phyloP scores from a whole-genome alignment of 352 stramenopile species.

The Globisporangium paddicum region DNA sequence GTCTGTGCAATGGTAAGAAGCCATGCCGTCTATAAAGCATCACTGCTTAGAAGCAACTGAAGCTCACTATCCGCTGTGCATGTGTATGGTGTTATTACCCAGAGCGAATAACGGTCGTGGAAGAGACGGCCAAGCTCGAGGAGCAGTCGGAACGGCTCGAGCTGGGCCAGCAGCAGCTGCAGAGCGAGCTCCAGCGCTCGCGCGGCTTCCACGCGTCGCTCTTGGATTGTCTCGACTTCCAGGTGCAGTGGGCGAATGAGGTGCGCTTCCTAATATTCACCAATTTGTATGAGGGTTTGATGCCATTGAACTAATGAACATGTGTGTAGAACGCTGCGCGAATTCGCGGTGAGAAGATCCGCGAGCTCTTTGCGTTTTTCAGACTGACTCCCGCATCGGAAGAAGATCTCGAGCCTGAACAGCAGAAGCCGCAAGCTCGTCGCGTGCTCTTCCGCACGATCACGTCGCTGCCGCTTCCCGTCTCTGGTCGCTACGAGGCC shows the following conservation, averaged over 20 bases:
- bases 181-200: conserved; percentile 24
- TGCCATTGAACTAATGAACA: background rate
- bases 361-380: conserved; percentile 70
- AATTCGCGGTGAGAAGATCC: conserved; percentile 61
- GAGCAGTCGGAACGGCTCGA: conserved; percentile 34
- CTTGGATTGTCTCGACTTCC: conserved; percentile 61
- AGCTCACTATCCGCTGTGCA: background rate
- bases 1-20: conserved; percentile 49
- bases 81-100: background rate
- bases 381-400: conserved; percentile 9
- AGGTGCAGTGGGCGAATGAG: conserved; percentile 56
- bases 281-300: too few species aligned
- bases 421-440: background rate
- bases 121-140: conserved; percentile 48
- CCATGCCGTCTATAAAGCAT: background rate
- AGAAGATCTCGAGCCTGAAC: background rate
- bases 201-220: conserved; percentile 43
- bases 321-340: conserved; percentile 47
- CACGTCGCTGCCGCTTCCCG: conserved; percentile 55
- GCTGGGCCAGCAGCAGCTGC: conserved; percentile 35
- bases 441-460: conserved; percentile 61
- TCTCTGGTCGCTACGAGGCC: conserved; percentile 65
- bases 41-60: too few species aligned
- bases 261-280: conserved; percentile 20
- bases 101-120: conserved; percentile 57